phyloP scores from a whole-genome alignment of 2,329 filamentous ascomycete genomes.

The Didymella segeticola region DNA sequence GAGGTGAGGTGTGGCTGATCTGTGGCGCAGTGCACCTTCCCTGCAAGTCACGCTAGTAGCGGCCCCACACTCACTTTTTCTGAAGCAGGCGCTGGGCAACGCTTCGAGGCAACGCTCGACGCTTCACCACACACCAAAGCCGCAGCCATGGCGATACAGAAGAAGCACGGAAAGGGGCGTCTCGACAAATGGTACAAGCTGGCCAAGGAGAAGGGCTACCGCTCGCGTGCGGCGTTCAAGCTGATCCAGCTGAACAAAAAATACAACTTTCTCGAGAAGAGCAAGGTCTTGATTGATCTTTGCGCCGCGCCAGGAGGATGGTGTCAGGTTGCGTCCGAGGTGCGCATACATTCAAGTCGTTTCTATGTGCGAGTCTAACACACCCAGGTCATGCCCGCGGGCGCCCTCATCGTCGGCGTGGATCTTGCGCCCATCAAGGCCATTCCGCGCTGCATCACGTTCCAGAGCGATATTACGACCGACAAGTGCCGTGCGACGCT shows the following conservation, averaged over 20 bases:
- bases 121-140: constrained; percentile 21
- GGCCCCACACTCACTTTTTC: constrained; percentile 4
- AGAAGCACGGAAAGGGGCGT: constrained; percentile 98
- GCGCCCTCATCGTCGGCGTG: constrained; percentile 90
- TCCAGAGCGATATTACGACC: constrained; percentile 97
- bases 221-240: constrained; percentile 96
- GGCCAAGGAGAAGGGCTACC: constrained; percentile 97
- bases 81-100: constrained; percentile 15
- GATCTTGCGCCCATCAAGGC: constrained; percentile 95
- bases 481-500: constrained; percentile 94
- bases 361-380: too few relatives aligned
- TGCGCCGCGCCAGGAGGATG: constrained; percentile 85
- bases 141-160: constrained; percentile 85
- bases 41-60: not conserved
- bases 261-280: constrained; percentile 97
- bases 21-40: not conserved
- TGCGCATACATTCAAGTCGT: constrained; percentile 68
- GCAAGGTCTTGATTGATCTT: constrained; percentile 94
- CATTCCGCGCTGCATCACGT: constrained; percentile 91
- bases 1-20: not conserved
- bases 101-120: constrained; percentile 3
- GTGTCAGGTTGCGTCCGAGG: constrained; percentile 79
- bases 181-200: constrained; percentile 99
- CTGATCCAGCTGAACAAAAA: constrained; percentile 98
- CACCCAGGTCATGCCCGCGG: constrained; percentile 76